A percentile compares a stretch with the other conserved stretches of the same genome.
phyloP scores from a whole-genome alignment of 306 rosid genomes.

The Vicia faba region DNA sequence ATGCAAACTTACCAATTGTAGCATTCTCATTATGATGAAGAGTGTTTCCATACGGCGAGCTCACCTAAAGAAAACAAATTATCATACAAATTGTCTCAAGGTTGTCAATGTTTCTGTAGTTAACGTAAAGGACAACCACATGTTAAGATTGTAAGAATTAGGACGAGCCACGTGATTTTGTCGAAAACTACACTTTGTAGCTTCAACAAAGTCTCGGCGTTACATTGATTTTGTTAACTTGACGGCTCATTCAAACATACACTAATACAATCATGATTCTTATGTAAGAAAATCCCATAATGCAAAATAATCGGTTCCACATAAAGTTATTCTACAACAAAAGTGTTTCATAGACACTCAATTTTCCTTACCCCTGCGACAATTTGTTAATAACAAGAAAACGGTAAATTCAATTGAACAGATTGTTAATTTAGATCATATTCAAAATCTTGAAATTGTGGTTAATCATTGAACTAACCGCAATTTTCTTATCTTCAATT shows the following conservation, averaged over 20 bases:
- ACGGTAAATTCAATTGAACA: too few relatives aligned
- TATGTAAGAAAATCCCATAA: neutral
- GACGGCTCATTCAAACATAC: too few relatives aligned
- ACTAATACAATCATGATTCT: neutral
- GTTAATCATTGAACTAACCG: too few relatives aligned
- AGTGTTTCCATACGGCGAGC: constrained; percentile 77
- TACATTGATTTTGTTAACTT: too few relatives aligned
- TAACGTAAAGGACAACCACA: neutral
- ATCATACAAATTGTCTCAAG: neutral
- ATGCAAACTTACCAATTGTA: constrained; percentile 74
- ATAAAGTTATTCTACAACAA: neutral
- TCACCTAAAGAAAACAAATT: constrained; percentile 51
- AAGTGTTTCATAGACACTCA: too few relatives aligned
- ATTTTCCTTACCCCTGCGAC: too few relatives aligned
- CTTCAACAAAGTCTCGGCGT: too few relatives aligned
- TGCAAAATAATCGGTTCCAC: neutral
- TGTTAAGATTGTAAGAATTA: neutral
- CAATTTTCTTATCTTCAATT: too few relatives aligned
- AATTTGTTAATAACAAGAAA: too few relatives aligned
- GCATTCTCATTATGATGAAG: constrained; percentile 60
- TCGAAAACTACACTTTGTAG: too few relatives aligned
- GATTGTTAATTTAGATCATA: too few relatives aligned
- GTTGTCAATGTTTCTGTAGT: neutral
- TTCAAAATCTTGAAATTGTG: too few relatives aligned
- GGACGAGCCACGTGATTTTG: neutral